Percentiles rank a stretch among this genome's conserved stretches.
Conservation (phyloP, 129 eudicot genomes). For the Chrysanthemum lavandulifolium region DNA sequence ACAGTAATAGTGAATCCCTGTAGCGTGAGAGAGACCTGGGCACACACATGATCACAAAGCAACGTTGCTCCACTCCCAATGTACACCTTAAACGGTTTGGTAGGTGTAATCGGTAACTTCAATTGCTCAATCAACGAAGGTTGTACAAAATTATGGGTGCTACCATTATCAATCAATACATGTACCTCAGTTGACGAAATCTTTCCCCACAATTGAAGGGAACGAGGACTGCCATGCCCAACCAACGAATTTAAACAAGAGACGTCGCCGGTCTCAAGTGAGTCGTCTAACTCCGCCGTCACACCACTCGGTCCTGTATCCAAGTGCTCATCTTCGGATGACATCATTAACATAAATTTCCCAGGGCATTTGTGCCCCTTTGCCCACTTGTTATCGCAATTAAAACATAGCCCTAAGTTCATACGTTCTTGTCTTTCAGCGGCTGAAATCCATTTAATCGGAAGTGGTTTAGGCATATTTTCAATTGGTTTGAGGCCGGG, state of each 20-base stretch:
- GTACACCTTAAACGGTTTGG: neutral
- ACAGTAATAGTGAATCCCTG: neutral
- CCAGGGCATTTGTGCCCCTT: slow-evolving; percentile 6
- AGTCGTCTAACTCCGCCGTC: neutral
- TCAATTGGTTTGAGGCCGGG: neutral
- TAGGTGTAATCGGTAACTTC: neutral
- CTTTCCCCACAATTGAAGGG: neutral
- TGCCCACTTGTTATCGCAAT: neutral
- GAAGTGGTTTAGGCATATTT: neutral
- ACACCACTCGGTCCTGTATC: neutral
- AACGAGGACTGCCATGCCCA: neutral
- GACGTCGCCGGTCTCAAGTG: neutral
- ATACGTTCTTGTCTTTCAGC: neutral
- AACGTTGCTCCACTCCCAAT: neutral
- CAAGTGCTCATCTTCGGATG: neutral
- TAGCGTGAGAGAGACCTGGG: neutral
- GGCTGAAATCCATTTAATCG: neutral
- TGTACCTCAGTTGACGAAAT: neutral
- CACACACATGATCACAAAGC: neutral
- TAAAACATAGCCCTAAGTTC: neutral
- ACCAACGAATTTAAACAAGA: neutral
- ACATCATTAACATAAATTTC: neutral
- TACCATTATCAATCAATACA: neutral
- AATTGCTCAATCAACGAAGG: neutral
- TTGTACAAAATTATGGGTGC: neutral